Evolutionary conservation across 2,329 filamentous ascomycete species (phyloP).

Genomic region (Cladosporium sp.): DNA sequence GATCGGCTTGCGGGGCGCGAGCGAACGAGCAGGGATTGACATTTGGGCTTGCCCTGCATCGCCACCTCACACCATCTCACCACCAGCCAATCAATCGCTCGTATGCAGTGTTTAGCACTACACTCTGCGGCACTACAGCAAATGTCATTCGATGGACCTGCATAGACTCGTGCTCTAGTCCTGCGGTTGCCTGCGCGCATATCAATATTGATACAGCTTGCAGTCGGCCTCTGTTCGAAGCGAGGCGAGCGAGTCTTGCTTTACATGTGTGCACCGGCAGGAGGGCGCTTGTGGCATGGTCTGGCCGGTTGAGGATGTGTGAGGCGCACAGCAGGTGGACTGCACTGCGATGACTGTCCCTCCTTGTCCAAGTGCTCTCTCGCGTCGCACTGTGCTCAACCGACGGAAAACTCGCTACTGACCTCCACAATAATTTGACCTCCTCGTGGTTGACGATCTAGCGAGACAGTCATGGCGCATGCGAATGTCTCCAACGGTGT

Average conservation of each 20-base stretch:
- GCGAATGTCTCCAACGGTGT: slow-evolving; percentile 36
- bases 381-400: background rate
- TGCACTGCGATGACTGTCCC: background rate
- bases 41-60: slow-evolving; percentile 2
- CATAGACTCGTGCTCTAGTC: slow-evolving; percentile 9
- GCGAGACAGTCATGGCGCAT: slow-evolving; percentile 24
- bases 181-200: background rate
- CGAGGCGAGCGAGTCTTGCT: slow-evolving; percentile 9
- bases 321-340: background rate
- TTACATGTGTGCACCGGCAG: background rate
- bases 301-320: background rate
- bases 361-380: background rate
- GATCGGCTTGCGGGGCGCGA: slow-evolving; percentile 1
- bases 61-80: slow-evolving; percentile 4
- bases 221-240: background rate
- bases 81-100: background rate
- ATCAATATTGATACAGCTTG: slow-evolving; percentile 18
- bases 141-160: slow-evolving; percentile 9
- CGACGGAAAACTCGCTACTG: background rate
- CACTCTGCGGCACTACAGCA: slow-evolving; percentile 3
- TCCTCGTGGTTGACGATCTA: background rate
- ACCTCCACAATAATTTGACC: background rate
- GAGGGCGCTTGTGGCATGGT: background rate
- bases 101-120: background rate
- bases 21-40: background rate